These are phyloP conservation scores for Meyerozyma elateridarum DNA, from an alignment of 1,139 yeast species.

Conservation along the genomic window DNA sequence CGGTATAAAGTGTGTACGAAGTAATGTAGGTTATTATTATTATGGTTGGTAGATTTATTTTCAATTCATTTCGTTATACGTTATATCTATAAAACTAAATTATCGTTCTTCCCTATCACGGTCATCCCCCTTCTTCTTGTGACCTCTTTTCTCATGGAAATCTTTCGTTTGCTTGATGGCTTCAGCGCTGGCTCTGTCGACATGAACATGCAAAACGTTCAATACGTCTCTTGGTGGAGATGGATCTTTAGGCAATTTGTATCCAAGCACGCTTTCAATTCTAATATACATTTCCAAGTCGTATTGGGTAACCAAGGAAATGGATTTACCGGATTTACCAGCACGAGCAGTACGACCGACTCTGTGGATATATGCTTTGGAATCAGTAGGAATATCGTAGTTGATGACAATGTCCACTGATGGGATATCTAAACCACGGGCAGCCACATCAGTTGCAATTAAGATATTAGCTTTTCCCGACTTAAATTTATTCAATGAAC, in stretches of 20 bases:
- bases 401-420: constrained; percentile 88
- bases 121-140: constrained; percentile 30
- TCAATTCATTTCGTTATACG: not conserved
- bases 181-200: constrained; percentile 88
- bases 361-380: constrained; percentile 96
- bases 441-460: constrained; percentile 97
- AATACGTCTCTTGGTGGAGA: constrained; percentile 72
- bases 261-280: constrained; percentile 81
- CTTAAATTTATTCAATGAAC: constrained; percentile 89
- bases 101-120: constrained; percentile 46
- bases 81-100: constrained; percentile 2
- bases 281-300: constrained; percentile 84
- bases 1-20: not conserved
- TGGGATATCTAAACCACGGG: constrained; percentile 96
- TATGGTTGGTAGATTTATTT: not conserved
- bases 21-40: not conserved
- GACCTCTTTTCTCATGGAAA: constrained; percentile 46
- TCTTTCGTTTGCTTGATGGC: constrained; percentile 82
- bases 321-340: constrained; percentile 89
- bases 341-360: constrained; percentile 99
- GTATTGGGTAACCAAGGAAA: constrained; percentile 90
- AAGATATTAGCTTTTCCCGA: constrained; percentile 77
- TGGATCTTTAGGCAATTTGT: constrained; percentile 76
- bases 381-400: constrained; percentile 94
- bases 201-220: constrained; percentile 75